These are phyloP conservation scores for Suzukiozyma palmioleophila DNA, from an alignment of 1,139 yeast species.

Conservation along the genomic window DNA sequence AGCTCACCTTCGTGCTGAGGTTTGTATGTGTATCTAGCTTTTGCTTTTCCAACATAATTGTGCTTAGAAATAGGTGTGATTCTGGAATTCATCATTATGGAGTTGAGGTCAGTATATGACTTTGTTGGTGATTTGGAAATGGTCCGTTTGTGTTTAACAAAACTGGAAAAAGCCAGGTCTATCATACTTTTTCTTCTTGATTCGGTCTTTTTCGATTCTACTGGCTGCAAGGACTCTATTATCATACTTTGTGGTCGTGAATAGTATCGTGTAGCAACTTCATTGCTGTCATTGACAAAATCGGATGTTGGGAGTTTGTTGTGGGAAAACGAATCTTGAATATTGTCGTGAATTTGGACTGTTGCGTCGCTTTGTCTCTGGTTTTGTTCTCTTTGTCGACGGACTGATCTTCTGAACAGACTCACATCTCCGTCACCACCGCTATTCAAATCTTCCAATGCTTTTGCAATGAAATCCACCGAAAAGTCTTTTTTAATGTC, in stretches of 20 bases:
- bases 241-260: conserved; percentile 18
- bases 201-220: not conserved
- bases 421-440: conserved; percentile 60
- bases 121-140: conserved; percentile 28
- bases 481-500: conserved; percentile 44
- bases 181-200: conserved; percentile 8
- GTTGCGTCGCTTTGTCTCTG: conserved; percentile 6
- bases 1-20: conserved; percentile 82
- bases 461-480: conserved; percentile 49
- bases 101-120: conserved; percentile 29
- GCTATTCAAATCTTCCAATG: conserved; percentile 61
- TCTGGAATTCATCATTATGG: conserved; percentile 19
- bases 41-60: conserved; percentile 55
- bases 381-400: conserved; percentile 14
- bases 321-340: conserved; percentile 8
- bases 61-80: conserved; percentile 40
- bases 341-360: conserved; percentile 1
- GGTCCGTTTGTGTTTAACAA: conserved; percentile 14
- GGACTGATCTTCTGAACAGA: conserved; percentile 37
- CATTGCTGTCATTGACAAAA: conserved; percentile 32
- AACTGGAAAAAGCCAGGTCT: conserved; percentile 5
- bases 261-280: conserved; percentile 38
- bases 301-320: conserved; percentile 17
- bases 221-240: conserved; percentile 16
- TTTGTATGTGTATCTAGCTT: conserved; percentile 66